Evolutionary conservation across 106 monocot genomes (phyloP).

Genomic region (Agapanthus africanus): DNA sequence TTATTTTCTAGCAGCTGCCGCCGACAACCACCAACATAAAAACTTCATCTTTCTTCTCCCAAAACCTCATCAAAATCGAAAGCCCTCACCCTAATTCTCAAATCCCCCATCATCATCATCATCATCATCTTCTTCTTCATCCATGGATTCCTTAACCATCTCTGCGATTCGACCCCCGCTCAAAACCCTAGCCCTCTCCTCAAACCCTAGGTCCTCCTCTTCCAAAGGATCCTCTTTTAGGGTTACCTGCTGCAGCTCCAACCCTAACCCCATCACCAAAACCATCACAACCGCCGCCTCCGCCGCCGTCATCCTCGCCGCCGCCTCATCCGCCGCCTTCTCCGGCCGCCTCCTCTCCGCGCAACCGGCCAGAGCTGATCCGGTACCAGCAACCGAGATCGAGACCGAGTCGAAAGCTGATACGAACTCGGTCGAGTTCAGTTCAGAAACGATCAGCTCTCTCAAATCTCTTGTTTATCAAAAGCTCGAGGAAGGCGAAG

Average conservation of each 20-base stretch:
- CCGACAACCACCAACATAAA: neutral
- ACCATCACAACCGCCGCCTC: conserved; percentile 9
- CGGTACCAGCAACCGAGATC: neutral
- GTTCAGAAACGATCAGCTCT: conserved; percentile 20
- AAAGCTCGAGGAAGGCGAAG: conserved; percentile 50
- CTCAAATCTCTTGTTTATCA: conserved; percentile 39
- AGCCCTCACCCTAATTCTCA: conserved; percentile 18
- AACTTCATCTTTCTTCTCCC: neutral
- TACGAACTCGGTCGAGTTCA: conserved; percentile 6
- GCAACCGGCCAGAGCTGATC: conserved; percentile 9
- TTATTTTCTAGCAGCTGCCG: neutral
- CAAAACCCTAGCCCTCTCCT: conserved; percentile 3
- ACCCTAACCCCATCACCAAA: conserved; percentile 5
- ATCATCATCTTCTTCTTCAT: conserved; percentile 2
- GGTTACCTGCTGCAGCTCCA: conserved; percentile 13
- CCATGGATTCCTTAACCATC: conserved; percentile 34
- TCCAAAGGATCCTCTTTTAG: neutral
- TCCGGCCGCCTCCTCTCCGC: conserved; percentile 31
- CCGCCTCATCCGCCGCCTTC: conserved; percentile 8
- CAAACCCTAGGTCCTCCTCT: neutral
- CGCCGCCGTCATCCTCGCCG: conserved; percentile 2
- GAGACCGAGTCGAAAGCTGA: neutral
- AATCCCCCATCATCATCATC: no score
- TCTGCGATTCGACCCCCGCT: neutral
- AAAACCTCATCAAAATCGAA: neutral